Percentiles rank a stretch among this genome's conserved stretches.
phyloP scores from a whole-genome alignment of 805 yeast species.

The Lachancea meyersii region DNA sequence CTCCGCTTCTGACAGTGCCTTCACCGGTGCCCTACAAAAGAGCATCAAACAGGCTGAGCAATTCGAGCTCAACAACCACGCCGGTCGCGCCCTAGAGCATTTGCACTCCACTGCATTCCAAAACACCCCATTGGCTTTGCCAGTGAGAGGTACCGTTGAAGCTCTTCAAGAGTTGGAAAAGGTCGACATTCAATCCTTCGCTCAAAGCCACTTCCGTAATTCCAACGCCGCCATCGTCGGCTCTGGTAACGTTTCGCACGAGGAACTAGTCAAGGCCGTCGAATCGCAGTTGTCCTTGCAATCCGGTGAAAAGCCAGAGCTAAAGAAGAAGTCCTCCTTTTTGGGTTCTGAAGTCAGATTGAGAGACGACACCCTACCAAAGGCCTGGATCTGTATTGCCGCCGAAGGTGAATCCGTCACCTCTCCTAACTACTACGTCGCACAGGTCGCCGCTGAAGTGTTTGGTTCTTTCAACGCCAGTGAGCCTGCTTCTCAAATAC shows the following conservation, averaged over 20 bases:
- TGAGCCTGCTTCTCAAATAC: constrained; percentile 50
- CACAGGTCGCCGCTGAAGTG: constrained; percentile 65
- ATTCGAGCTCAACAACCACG: constrained; percentile 51
- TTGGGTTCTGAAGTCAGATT: constrained; percentile 82
- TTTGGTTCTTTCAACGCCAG: constrained; percentile 49
- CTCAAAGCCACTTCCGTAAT: constrained; percentile 50
- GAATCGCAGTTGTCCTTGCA: constrained; percentile 41
- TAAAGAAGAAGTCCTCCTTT: constrained; percentile 51
- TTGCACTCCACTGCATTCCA: constrained; percentile 81
- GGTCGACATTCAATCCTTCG: constrained; percentile 52
- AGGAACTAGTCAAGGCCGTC: constrained; percentile 59
- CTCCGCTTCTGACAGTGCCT: constrained; percentile 36
- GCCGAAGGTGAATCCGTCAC: constrained; percentile 61
- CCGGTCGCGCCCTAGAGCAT: constrained; percentile 60
- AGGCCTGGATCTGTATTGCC: constrained; percentile 72
- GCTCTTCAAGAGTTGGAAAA: constrained; percentile 51
- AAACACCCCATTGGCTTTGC: constrained; percentile 73
- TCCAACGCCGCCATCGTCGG: constrained; percentile 63
- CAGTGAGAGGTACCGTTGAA: constrained; percentile 69
- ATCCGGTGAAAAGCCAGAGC: constrained; percentile 47
- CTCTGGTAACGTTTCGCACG: constrained; percentile 66
- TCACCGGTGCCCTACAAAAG: constrained; percentile 42
- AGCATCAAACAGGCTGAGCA: constrained; percentile 43
- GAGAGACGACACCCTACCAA: constrained; percentile 82
- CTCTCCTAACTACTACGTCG: constrained; percentile 61